Percentiles rank a stretch among this genome's conserved stretches.
These are phyloP conservation scores for Backusella tuberculispora DNA, from an alignment of 192 early-diverging fungal species.

Conservation along the genomic window DNA sequence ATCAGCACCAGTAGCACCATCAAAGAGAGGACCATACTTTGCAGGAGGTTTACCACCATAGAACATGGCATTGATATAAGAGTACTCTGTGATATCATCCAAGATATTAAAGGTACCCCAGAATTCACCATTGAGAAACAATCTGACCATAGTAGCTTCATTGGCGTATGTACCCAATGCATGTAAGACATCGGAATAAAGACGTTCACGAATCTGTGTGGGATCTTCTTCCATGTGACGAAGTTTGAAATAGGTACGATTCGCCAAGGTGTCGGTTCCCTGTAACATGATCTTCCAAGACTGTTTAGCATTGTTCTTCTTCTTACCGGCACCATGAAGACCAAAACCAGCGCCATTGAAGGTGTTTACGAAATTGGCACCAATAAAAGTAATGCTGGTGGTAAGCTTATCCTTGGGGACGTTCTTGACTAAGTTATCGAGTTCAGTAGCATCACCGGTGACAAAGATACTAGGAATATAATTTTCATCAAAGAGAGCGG, in stretches of 20 bases:
- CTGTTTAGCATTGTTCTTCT: slow-evolving; percentile 58
- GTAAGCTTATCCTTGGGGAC: slow-evolving; percentile 20
- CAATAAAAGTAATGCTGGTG: slow-evolving; percentile 41
- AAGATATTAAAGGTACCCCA: slow-evolving; percentile 55
- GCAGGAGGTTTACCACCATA: slow-evolving; percentile 40
- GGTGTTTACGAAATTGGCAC: slow-evolving; percentile 41
- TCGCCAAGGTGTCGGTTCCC: slow-evolving; percentile 25
- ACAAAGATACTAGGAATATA: slow-evolving; percentile 53
- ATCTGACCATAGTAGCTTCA: slow-evolving; percentile 48
- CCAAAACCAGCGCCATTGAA: slow-evolving; percentile 43
- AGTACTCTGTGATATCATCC: slow-evolving; percentile 50
- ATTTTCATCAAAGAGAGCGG: slow-evolving; percentile 44
- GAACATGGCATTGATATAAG: slow-evolving; percentile 47
- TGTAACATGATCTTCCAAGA: slow-evolving; percentile 45
- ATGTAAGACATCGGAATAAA: slow-evolving; percentile 49
- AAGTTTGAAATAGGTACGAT: slow-evolving; percentile 50
- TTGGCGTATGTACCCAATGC: slow-evolving; percentile 50
- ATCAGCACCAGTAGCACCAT: slow-evolving; percentile 49
- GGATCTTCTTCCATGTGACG: slow-evolving; percentile 56
- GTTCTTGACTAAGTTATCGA: slow-evolving; percentile 34
- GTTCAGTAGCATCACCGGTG: slow-evolving; percentile 26
- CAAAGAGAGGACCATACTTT: slow-evolving; percentile 44
- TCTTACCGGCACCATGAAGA: slow-evolving; percentile 52
- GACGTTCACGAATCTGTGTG: slow-evolving; percentile 56
- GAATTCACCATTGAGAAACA: slow-evolving; percentile 48